Evolutionary conservation across 768 basidiomycete genomes (phyloP).

Genomic region (Tricholoma matsutake): DNA sequence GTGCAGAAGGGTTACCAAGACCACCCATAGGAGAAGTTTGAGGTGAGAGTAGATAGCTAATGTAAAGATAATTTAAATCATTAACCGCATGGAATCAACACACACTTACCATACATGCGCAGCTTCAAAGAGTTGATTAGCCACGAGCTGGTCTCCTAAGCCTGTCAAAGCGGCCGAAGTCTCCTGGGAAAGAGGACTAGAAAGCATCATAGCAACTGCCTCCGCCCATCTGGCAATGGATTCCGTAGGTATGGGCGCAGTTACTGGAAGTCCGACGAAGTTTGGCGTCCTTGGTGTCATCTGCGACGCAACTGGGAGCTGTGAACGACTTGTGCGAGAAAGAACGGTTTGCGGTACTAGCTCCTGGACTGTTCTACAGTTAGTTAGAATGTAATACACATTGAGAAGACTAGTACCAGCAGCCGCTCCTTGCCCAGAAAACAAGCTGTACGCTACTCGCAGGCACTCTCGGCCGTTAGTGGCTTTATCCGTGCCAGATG

Average conservation of each 20-base stretch:
- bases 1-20: constrained; percentile 59
- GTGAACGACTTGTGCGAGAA: constrained; percentile 38
- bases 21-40: constrained; percentile 76
- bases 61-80: constrained; percentile 9
- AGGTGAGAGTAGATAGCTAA: constrained; percentile 83
- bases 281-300: constrained; percentile 64
- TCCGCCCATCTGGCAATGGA: constrained; percentile 81
- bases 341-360: constrained; percentile 58
- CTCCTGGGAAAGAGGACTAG: constrained; percentile 65
- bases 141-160: constrained; percentile 78
- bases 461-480: constrained; percentile 67
- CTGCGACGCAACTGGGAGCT: constrained; percentile 32
- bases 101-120: constrained; percentile 84
- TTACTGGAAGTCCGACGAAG: constrained; percentile 44
- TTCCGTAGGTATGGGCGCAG: constrained; percentile 53
- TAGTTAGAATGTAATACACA: neutral
- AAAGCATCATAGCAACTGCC: constrained; percentile 78
- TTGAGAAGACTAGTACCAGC: constrained; percentile 49
- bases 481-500: constrained; percentile 15
- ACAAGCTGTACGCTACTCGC: constrained; percentile 76
- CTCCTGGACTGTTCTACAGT: constrained; percentile 59
- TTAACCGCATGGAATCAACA: neutral
- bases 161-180: constrained; percentile 74
- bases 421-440: constrained; percentile 77
- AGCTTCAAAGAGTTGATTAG: constrained; percentile 74